A percentile compares a stretch with the other conserved stretches of the same genome.
These are phyloP conservation scores for Pseudoneurospora amorphoporcata DNA, from an alignment of 495 filamentous ascomycete species.

Conservation along the genomic window DNA sequence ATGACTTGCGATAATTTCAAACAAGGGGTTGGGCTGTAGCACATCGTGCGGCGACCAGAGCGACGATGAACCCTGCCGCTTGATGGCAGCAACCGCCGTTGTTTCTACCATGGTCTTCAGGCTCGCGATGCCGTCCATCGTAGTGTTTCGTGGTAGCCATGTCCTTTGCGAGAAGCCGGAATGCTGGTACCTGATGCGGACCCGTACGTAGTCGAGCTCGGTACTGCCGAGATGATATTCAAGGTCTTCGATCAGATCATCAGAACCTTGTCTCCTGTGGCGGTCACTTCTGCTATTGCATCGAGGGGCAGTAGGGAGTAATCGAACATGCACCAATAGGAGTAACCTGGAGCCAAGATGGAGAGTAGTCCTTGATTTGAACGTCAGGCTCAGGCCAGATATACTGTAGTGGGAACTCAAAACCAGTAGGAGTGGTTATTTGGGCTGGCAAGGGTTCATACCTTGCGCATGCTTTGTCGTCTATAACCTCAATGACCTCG, in stretches of 20 bases:
- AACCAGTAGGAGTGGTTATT: neutral
- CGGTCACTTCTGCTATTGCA: neutral
- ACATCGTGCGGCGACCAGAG: conserved; percentile 29
- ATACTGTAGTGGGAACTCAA: neutral
- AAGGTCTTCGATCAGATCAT: conserved; percentile 41
- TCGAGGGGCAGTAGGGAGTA: conserved; percentile 5
- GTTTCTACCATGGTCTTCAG: conserved; percentile 35
- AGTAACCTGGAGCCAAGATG: conserved; percentile 28
- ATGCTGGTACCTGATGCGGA: conserved; percentile 37
- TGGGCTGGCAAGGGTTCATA: conserved; percentile 3
- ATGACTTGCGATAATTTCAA: conserved; percentile 33
- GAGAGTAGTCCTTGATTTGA: conserved; percentile 16
- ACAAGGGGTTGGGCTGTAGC: conserved; percentile 26
- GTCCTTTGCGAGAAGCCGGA: conserved; percentile 32
- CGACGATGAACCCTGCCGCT: conserved; percentile 26
- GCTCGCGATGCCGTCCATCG: conserved; percentile 8
- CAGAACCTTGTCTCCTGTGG: conserved; percentile 26
- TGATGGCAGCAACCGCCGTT: conserved; percentile 29
- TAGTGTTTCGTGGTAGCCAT: neutral
- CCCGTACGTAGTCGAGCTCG: conserved; percentile 31
- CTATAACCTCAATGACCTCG: conserved; percentile 28
- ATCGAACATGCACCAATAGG: conserved; percentile 27
- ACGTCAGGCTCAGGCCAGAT: neutral
- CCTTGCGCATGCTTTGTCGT: conserved; percentile 16
- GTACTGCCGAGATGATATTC: conserved; percentile 36